Evolutionary conservation across 257 asterid genomes (phyloP), one percentile per base, ranked within the genome.

Genomic region (Solanum sejunctum): DNA sequence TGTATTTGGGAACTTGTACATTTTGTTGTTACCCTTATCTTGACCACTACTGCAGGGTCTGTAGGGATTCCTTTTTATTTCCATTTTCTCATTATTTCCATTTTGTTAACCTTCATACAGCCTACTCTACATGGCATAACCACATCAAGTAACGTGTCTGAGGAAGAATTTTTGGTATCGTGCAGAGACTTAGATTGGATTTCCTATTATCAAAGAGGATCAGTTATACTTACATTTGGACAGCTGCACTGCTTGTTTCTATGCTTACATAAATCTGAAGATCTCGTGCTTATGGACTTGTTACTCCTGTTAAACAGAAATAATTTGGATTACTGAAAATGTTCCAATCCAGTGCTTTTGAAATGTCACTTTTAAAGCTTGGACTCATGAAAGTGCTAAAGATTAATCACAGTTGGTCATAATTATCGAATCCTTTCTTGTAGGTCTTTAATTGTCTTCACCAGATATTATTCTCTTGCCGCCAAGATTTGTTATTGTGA

Each of bases 151-250:
- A 39, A 47, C 47, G 58, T 73, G 41, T 21, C 54, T 12, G 32
- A 75, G 41, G 41, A 12, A 21, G 60, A 75, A 75, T 8, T 75
- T 16, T 21, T 13, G 82, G 21, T 51, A 15, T 13, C 3, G 23
- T 49, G 60, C 81, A 21, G 23, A 23, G 82, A 77, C 61, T 75
- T 15, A 2, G 13, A 36, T 69, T 69, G 6, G 16, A 69, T 15
- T 16, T 69, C 11, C 13, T 32, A 36, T 17, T 51, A 21, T 49
- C 61, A 10, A 78, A 78, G 82, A 78, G 66, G 64, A 78, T 26
- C 28, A 61, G 28, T 54, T 77, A 83, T 82, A 80, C 94, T 90
- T 84, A 92, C 93, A 87, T 84, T 83, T 5, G 77, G 84, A 58
- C 80, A 36, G 87, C 83, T 82, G 69, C 73, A 80, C 18, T n/a